Percentiles rank a stretch among this genome's conserved stretches.
These are phyloP conservation scores for Paracamarosporium sp. DNA, from an alignment of 2,329 filamentous ascomycete species.

Conservation along the genomic window DNA sequence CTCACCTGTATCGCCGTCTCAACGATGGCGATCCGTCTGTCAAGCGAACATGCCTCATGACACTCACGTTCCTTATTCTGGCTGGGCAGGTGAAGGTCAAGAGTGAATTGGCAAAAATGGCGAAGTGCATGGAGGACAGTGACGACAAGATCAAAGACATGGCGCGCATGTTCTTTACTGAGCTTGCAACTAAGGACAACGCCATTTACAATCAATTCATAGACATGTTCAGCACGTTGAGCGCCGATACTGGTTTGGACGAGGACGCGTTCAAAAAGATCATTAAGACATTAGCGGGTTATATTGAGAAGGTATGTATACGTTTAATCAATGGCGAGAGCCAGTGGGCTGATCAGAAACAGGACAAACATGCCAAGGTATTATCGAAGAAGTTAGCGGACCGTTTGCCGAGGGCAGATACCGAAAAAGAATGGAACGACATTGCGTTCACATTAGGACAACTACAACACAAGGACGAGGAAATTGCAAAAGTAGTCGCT, in stretches of 20 bases:
- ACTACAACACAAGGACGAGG: constrained; percentile 91
- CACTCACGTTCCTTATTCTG: constrained; percentile 93
- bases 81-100: constrained; percentile 99
- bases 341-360: constrained; percentile 20
- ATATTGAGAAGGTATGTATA: constrained; percentile 87
- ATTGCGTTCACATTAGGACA: constrained; percentile 90
- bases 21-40: constrained; percentile 89
- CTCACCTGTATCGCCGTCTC: constrained; percentile 92
- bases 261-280: constrained; percentile 88
- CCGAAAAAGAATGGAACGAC: constrained; percentile 95
- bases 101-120: constrained; percentile 97
- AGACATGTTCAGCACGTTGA: constrained; percentile 95
- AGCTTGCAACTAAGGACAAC: constrained; percentile 97
- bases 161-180: constrained; percentile 97
- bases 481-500: constrained; percentile 77
- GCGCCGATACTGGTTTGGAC: constrained; percentile 78
- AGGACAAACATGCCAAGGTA: constrained; percentile 98
- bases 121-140: constrained; percentile 96
- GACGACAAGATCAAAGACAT: constrained; percentile 94
- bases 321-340: neutral
- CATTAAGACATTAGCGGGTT: constrained; percentile 90
- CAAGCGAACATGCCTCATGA: constrained; percentile 98
- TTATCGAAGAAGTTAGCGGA: constrained; percentile 91
- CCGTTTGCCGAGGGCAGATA: constrained; percentile 83
- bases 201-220: constrained; percentile 99